Percentiles rank a stretch among this genome's conserved stretches.
These are phyloP conservation scores for Scutellaria minor DNA, from an alignment of 257 asterid genomes.

Conservation along the genomic window DNA sequence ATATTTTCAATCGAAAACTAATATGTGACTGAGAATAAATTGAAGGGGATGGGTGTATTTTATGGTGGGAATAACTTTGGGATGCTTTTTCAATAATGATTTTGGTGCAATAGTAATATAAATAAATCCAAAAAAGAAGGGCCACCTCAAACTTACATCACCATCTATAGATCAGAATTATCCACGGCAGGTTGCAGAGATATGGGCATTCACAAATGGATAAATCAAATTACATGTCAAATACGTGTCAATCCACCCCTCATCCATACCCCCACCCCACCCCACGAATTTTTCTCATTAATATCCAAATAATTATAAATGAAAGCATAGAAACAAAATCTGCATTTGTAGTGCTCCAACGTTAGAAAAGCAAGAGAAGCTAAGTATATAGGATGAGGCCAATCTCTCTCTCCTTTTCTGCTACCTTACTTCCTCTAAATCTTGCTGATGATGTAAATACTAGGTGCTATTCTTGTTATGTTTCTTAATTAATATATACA, in stretches of 20 bases:
- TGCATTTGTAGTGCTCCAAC: neutral
- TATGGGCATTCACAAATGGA: slow-evolving; percentile 26
- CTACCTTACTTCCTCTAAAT: slow-evolving; percentile 39
- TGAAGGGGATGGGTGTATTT: neutral
- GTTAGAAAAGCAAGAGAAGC: neutral
- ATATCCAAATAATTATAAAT: neutral
- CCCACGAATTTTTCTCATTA: neutral
- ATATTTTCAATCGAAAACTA: too few species aligned
- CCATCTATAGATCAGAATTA: slow-evolving; percentile 12
- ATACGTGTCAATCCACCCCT: slow-evolving; percentile 29
- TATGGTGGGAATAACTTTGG: neutral
- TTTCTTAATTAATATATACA: neutral
- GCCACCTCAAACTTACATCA: slow-evolving; percentile 35
- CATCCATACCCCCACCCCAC: neutral
- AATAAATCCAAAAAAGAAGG: slow-evolving; percentile 19
- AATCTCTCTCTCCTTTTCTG: slow-evolving; percentile 39
- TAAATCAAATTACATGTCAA: slow-evolving; percentile 13
- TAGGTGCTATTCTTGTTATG: slow-evolving; percentile 35
- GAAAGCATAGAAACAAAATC: slow-evolving; percentile 25
- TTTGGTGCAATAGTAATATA: too few species aligned
- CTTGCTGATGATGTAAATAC: slow-evolving; percentile 25
- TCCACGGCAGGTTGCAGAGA: slow-evolving; percentile 25
- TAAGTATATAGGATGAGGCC: slow-evolving; percentile 39
- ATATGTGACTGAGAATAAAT: neutral
- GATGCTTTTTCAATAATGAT: too few species aligned